Evolutionary conservation across 1,284 basidiomycete species (phyloP).

Genomic region (Phellopilus nigrolimitatus): DNA sequence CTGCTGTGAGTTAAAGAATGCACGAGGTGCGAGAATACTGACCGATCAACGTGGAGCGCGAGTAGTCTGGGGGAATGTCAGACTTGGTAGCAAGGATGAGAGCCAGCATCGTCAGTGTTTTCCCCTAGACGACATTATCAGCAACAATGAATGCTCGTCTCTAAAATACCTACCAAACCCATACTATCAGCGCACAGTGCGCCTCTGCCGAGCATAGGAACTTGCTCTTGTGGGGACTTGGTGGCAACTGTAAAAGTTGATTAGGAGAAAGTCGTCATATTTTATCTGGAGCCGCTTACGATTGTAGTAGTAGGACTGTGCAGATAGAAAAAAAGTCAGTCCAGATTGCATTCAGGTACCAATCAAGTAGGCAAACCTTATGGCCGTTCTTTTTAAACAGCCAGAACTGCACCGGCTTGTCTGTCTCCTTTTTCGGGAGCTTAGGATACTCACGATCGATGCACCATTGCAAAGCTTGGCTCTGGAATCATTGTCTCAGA

Average conservation of each 20-base stretch:
- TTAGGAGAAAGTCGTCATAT: neutral
- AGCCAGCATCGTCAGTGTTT: conserved; percentile 79
- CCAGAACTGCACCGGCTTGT: conserved; percentile 87
- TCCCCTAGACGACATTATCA: conserved; percentile 46
- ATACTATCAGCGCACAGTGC: conserved; percentile 87
- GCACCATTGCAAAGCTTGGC: conserved; percentile 77
- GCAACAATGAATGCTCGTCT: conserved; percentile 19
- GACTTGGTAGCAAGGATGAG: conserved; percentile 71
- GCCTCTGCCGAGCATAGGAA: conserved; percentile 72
- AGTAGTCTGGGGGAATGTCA: conserved; percentile 53
- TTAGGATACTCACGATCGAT: conserved; percentile 70
- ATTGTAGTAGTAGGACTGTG: conserved; percentile 61
- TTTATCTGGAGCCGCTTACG: conserved; percentile 34
- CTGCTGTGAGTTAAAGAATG: conserved; percentile 8
- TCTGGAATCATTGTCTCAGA: conserved; percentile 36
- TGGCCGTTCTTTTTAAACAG: conserved; percentile 50
- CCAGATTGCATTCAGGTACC: conserved; percentile 2
- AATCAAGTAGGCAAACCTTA: conserved; percentile 38
- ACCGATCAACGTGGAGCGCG: conserved; percentile 74
- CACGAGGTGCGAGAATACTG: conserved; percentile 23
- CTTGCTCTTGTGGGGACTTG: conserved; percentile 62
- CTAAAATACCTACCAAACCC: conserved; percentile 48
- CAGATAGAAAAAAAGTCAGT: conserved; percentile 1
- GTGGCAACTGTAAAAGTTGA: conserved; percentile 59
- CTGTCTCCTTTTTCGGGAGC: conserved; percentile 58